A percentile compares a stretch with the other conserved stretches of the same genome.
These are phyloP conservation scores for Cetradonia linearis DNA, from an alignment of 495 filamentous ascomycete species.

Conservation along the genomic window DNA sequence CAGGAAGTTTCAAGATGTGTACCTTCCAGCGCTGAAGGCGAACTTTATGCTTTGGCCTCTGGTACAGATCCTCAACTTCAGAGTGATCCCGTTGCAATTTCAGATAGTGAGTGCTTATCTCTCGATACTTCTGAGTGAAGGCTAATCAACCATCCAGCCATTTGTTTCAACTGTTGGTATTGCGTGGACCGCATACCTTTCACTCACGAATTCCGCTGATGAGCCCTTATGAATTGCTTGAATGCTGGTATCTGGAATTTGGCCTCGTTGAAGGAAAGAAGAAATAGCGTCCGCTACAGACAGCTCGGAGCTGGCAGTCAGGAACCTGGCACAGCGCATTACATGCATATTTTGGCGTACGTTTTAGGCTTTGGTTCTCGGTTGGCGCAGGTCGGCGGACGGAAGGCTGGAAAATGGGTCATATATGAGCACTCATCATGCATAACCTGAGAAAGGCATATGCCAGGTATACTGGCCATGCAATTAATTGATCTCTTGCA, in stretches of 20 bases:
- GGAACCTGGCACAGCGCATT: neutral
- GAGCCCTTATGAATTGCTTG: slow-evolving; percentile 31
- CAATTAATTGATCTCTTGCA: neutral
- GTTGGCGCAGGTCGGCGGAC: neutral
- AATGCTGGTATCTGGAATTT: neutral
- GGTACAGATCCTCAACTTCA: slow-evolving; percentile 95
- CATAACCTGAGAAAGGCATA: slow-evolving; percentile 1
- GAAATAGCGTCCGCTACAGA: neutral
- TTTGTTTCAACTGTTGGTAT: slow-evolving; percentile 96
- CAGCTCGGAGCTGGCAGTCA: neutral
- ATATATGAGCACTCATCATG: neutral
- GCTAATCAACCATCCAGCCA: slow-evolving; percentile 45
- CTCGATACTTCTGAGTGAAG: neutral
- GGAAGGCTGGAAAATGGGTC: neutral
- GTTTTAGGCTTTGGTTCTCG: neutral
- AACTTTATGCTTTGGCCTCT: slow-evolving; percentile 94
- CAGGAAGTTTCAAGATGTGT: slow-evolving; percentile 86
- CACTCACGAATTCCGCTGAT: slow-evolving; percentile 81
- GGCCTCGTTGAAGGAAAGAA: neutral
- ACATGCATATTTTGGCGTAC: neutral
- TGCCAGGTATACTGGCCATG: neutral
- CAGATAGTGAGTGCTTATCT: slow-evolving; percentile 65
- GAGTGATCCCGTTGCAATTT: slow-evolving; percentile 88
- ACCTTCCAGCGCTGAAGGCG: slow-evolving; percentile 85
- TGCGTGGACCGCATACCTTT: slow-evolving; percentile 98